Base-by-base conservation (phyloP, 179 eudicot genomes). In the Monotropa hypopitys region DNA sequence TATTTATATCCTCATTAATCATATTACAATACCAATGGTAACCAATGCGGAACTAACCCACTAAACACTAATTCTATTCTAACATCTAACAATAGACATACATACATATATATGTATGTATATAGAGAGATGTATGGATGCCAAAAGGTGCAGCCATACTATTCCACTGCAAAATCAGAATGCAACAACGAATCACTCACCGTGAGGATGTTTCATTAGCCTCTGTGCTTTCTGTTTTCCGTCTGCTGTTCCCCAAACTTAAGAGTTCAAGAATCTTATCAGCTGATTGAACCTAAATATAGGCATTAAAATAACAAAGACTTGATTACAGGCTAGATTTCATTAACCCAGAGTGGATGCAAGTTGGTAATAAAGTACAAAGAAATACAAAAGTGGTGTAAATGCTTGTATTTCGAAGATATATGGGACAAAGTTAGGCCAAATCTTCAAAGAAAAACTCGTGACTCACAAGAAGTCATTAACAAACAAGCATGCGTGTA, bases 151-250 rank as follows among this genome's bases (percentile, higher is more conserved):
- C 71, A 49, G 53, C 68, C 18, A 43, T 6, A 49, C 38, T 12
- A 13, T 61, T 16, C n/a, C 45, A 56, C n/a, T 33, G 59, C 47
- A 62, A 26, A 18, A 57, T 57, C 72, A 59, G 61, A 46, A 53
- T 3, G 76, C 49, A 54, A 59, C 50, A 9, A 76, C 18, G 28
- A 1, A 49, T 47, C n/a, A 85, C 97, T 84, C 82, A 92, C 97
- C 94, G 92, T 51, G 97, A 92, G 18, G 97, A 92, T 81, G 97
- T 90, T 73, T 83, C 90, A 81, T 92, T 92, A 68, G 83, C 90
- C 83, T 87, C 92, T 43, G 94, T 92, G 82, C 94, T 88, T 78
- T 92, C 97, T 71, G 94, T 90, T 86, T 92, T 92, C 45, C 97
- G 86, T 71, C 97, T 89, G 80, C 94, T 90, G 80, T 90, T 92